These are phyloP conservation scores for Rhynchosporium secalis DNA, from an alignment of 2,329 filamentous ascomycete species.

Conservation along the genomic window DNA sequence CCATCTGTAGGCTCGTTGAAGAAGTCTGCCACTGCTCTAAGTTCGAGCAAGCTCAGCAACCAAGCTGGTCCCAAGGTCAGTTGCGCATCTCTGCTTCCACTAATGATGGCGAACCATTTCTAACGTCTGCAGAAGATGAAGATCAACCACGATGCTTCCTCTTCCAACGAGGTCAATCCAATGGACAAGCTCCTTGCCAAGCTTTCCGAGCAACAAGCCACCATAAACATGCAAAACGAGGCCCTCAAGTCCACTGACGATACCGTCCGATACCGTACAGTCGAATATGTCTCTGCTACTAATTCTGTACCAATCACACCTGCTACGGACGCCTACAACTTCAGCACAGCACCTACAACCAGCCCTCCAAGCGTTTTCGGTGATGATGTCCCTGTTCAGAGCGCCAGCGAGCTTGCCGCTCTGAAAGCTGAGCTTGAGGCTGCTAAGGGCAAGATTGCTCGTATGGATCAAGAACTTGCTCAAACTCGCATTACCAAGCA, in stretches of 20 bases:
- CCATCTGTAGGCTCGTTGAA: conserved; percentile 34
- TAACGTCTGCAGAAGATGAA: conserved; percentile 49
- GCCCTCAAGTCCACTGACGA: conserved; percentile 45
- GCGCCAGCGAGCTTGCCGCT: conserved; percentile 61
- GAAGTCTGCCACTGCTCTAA: conserved; percentile 47
- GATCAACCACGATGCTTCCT: conserved; percentile 47
- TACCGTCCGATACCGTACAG: conserved; percentile 32
- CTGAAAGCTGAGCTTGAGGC: conserved; percentile 71
- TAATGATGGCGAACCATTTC: conserved; percentile 18
- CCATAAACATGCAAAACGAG: conserved; percentile 60
- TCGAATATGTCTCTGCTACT: conserved; percentile 52
- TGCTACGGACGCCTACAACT: conserved; percentile 54
- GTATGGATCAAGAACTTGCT: conserved; percentile 69
- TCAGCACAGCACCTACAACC: conserved; percentile 48
- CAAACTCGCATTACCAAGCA: conserved; percentile 62
- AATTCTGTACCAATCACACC: conserved; percentile 65
- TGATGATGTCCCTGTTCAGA: conserved; percentile 38
- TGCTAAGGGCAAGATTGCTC: conserved; percentile 68
- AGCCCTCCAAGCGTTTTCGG: conserved; percentile 53
- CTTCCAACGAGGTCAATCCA: conserved; percentile 47
- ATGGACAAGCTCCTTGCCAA: conserved; percentile 75
- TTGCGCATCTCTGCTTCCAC: background rate
- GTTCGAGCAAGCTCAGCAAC: conserved; percentile 56
- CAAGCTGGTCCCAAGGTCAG: conserved; percentile 54
- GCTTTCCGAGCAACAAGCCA: conserved; percentile 68